Evolutionary conservation across 2,329 filamentous ascomycete genomes (phyloP).

Genomic region (Didymosphaeria variabile): DNA sequence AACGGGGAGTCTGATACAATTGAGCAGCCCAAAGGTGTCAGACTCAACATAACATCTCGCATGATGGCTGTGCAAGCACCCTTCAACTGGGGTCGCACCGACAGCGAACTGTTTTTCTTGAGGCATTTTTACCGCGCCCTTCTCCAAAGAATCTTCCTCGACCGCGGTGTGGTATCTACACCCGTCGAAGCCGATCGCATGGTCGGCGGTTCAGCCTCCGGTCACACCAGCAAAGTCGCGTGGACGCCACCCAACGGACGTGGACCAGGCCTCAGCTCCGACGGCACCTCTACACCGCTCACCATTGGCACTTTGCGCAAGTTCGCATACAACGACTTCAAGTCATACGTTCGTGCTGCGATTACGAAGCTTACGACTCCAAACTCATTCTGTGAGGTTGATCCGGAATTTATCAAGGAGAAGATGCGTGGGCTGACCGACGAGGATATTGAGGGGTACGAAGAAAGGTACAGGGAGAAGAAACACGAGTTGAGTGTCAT

Average conservation of each 20-base stretch:
- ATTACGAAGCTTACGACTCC: constrained; percentile 70
- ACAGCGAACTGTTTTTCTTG: constrained; percentile 88
- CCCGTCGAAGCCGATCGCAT: constrained; percentile 47
- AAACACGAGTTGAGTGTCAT: constrained; percentile 86
- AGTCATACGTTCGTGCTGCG: constrained; percentile 81
- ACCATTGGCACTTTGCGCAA: constrained; percentile 89
- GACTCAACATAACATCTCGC: constrained; percentile 92
- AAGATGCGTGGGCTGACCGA: constrained; percentile 76
- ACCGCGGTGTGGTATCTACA: constrained; percentile 77
- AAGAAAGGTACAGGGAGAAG: constrained; percentile 67
- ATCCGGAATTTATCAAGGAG: constrained; percentile 63
- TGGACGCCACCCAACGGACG: constrained; percentile 56
- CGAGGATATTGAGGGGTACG: constrained; percentile 77
- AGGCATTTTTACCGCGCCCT: constrained; percentile 93
- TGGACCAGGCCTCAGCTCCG: constrained; percentile 54
- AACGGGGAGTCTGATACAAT: constrained; percentile 22
- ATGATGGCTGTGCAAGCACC: constrained; percentile 99
- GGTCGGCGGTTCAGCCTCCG: constrained; percentile 52
- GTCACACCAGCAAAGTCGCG: constrained; percentile 43
- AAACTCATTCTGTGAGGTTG: constrained; percentile 46
- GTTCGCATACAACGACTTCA: constrained; percentile 77
- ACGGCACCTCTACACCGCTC: constrained; percentile 75
- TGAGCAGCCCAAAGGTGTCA: constrained; percentile 64
- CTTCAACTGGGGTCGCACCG: constrained; percentile 83
- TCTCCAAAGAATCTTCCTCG: constrained; percentile 90